A percentile compares a stretch with the other conserved stretches of the same genome.
phyloP scores from a whole-genome alignment of 257 asterid genomes.

The Linderniella brevidens region DNA sequence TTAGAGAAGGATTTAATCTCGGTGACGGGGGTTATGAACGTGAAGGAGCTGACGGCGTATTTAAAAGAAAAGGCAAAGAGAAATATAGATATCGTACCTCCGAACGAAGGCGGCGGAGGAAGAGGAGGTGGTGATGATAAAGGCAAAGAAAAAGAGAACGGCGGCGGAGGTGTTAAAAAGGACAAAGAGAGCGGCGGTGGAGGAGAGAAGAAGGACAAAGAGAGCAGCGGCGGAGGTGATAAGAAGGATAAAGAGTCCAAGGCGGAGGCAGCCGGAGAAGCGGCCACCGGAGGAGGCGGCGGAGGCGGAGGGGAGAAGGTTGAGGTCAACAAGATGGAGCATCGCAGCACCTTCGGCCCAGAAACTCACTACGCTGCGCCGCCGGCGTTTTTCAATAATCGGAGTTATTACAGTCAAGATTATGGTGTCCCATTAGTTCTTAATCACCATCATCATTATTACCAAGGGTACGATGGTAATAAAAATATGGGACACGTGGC shows the following conservation, averaged over 20 bases:
- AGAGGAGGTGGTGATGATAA: slow-evolving; percentile 9
- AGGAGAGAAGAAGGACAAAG: slow-evolving; percentile 1
- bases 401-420: slow-evolving; percentile 15
- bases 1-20: slow-evolving; percentile 51
- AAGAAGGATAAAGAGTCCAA: neutral
- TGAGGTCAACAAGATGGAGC: slow-evolving; percentile 45
- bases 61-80: slow-evolving; percentile 55
- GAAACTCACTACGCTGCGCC: slow-evolving; percentile 37
- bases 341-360: slow-evolving; percentile 20
- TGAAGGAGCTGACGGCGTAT: slow-evolving; percentile 37
- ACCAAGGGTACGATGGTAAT: too few species aligned
- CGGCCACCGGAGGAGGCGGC: neutral
- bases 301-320: slow-evolving; percentile 21
- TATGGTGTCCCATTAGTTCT: slow-evolving; percentile 18
- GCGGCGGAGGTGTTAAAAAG: slow-evolving; percentile 3
- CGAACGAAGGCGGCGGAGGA: slow-evolving; percentile 10
- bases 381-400: slow-evolving; percentile 37
- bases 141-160: slow-evolving; percentile 10
- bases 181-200: neutral
- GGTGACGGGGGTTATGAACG: slow-evolving; percentile 62
- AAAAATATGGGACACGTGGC: too few species aligned
- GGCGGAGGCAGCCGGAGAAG: too few species aligned
- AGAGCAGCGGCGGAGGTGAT: slow-evolving; percentile 7
- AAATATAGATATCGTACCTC: slow-evolving; percentile 40
- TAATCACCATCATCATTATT: too few species aligned